Conservation (phyloP, 768 basidiomycete species). For the Pulveroboletus frians region DNA sequence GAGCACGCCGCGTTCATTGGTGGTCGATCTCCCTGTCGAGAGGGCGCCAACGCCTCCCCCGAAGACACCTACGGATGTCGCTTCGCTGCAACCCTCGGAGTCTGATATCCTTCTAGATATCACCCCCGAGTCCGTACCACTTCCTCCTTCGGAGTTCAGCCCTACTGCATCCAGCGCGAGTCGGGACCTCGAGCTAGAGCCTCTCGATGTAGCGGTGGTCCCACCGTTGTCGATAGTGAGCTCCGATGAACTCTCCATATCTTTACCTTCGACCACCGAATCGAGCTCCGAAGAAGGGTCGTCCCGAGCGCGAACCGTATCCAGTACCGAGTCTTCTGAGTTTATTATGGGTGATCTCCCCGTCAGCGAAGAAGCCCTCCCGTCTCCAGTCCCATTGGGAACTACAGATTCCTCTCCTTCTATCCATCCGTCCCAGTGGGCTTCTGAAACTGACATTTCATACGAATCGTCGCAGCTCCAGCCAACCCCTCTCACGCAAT, state of each 20-base stretch:
- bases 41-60: constrained; percentile 22
- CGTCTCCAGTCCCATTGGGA: constrained; percentile 32
- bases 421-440: constrained; percentile 49
- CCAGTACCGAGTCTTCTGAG: constrained; percentile 40
- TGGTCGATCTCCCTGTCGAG: constrained; percentile 27
- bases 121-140: constrained; percentile 31
- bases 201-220: constrained; percentile 4
- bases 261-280: constrained; percentile 30
- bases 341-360: constrained; percentile 24
- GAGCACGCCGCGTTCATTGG: constrained; percentile 35
- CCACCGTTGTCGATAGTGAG: constrained; percentile 15
- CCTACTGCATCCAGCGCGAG: constrained; percentile 24
- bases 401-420: constrained; percentile 36
- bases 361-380: constrained; percentile 26
- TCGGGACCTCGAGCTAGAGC: constrained; percentile 21
- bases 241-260: constrained; percentile 20
- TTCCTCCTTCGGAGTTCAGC: constrained; percentile 35
- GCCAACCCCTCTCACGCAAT: constrained; percentile 61
- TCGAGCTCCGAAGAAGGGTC: constrained; percentile 29
- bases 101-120: constrained; percentile 16
- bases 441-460: constrained; percentile 57
- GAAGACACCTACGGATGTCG: constrained; percentile 25
- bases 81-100: constrained; percentile 26
- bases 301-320: constrained; percentile 35
- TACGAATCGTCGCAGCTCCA: constrained; percentile 74